phyloP scores from a whole-genome alignment of 2,329 filamentous ascomycete genomes.

The Septoria petroselini region DNA sequence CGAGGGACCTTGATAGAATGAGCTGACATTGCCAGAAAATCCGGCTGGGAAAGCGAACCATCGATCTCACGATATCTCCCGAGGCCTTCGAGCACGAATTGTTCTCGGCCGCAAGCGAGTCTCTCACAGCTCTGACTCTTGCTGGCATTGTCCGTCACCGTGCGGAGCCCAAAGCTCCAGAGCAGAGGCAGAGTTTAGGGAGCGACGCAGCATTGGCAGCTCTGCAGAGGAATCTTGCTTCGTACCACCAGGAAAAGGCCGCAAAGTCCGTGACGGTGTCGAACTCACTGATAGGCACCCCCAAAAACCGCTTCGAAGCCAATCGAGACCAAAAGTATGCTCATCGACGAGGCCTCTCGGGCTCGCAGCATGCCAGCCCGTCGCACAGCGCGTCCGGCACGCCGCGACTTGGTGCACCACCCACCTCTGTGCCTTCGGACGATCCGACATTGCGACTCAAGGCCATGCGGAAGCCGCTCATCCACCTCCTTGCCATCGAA shows the following conservation, averaged over 20 bases:
- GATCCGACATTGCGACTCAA: conserved; percentile 36
- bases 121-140: conserved; percentile 52
- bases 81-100: conserved; percentile 58
- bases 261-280: conserved; percentile 47
- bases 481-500: conserved; percentile 56
- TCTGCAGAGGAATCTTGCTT: conserved; percentile 58
- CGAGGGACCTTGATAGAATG: neutral
- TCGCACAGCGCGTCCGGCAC: conserved; percentile 41
- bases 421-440: conserved; percentile 44
- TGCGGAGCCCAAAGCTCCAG: conserved; percentile 41
- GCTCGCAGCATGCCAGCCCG: conserved; percentile 40
- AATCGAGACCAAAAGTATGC: conserved; percentile 31
- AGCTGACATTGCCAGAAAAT: conserved; percentile 44
- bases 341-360: conserved; percentile 26
- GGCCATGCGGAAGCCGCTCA: conserved; percentile 46
- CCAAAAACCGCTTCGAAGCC: conserved; percentile 36
- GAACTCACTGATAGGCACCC: conserved; percentile 37
- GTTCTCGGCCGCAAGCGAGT: conserved; percentile 48
- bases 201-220: conserved; percentile 59
- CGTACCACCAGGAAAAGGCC: conserved; percentile 59
- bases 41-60: conserved; percentile 56
- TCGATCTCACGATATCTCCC: conserved; percentile 53
- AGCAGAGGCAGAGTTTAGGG: conserved; percentile 55
- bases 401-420: conserved; percentile 27
- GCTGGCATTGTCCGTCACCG: conserved; percentile 57